Conservation (phyloP, 768 basidiomycete species). For the Macrolepiota dolichaula region DNA sequence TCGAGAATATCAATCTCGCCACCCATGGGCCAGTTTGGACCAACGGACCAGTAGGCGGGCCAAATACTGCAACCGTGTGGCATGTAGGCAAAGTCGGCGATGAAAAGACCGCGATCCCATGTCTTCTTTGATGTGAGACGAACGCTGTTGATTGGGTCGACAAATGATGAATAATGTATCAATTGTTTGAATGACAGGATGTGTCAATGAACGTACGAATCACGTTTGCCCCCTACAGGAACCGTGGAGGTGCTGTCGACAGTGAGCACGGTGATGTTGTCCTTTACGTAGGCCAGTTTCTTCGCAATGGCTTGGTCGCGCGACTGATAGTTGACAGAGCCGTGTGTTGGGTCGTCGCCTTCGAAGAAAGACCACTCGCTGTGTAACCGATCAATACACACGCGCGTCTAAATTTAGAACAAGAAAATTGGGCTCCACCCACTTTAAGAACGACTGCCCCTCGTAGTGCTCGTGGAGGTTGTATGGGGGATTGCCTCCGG, state of each 20-base stretch:
- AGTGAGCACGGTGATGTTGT: conserved; percentile 54
- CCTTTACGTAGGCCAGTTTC: conserved; percentile 62
- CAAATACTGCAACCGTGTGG: conserved; percentile 67
- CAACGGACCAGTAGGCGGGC: conserved; percentile 51
- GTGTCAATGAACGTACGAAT: conserved; percentile 34
- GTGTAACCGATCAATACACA: neutral
- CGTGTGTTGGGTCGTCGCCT: conserved; percentile 62
- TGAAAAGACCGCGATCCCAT: conserved; percentile 64
- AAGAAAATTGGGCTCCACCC: conserved; percentile 7
- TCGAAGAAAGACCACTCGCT: conserved; percentile 70
- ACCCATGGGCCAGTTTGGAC: conserved; percentile 45
- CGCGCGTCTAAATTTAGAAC: neutral
- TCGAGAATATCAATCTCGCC: conserved; percentile 77
- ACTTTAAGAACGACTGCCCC: conserved; percentile 62
- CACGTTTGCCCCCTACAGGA: conserved; percentile 47
- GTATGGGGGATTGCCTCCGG: conserved; percentile 16
- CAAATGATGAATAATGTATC: neutral
- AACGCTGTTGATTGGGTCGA: conserved; percentile 39
- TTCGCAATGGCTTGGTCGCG: conserved; percentile 43
- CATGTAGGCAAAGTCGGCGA: conserved; percentile 68
- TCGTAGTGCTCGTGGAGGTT: conserved; percentile 31
- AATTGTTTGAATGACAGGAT: conserved; percentile 10
- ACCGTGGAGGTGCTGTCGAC: conserved; percentile 56
- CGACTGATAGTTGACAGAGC: conserved; percentile 58
- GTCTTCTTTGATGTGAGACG: conserved; percentile 62